Evolutionary conservation across 768 basidiomycete species (phyloP).

Genomic region (Lactarius akahatsu): DNA sequence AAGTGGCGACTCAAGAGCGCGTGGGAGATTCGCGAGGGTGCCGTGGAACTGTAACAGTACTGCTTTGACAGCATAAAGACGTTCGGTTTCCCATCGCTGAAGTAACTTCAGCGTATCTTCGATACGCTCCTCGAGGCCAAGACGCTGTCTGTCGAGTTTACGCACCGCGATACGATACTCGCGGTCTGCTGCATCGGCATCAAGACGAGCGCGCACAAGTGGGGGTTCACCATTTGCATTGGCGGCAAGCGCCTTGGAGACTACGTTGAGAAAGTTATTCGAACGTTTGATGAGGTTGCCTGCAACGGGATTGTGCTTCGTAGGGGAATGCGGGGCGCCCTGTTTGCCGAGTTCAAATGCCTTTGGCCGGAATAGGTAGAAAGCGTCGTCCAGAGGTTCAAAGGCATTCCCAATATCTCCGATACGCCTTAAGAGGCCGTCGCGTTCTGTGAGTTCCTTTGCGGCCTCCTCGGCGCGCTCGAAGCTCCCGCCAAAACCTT

Average conservation of each 20-base stretch:
- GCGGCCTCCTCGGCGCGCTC: constrained; percentile 79
- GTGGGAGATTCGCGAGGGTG: constrained; percentile 69
- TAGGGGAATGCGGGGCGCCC: constrained; percentile 34
- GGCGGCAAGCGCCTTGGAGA: constrained; percentile 64
- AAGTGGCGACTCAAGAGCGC: constrained; percentile 59
- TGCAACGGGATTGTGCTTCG: constrained; percentile 41
- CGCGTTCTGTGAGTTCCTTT: constrained; percentile 51
- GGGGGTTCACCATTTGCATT: constrained; percentile 57
- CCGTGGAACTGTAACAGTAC: constrained; percentile 89
- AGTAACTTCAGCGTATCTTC: constrained; percentile 78
- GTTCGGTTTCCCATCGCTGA: constrained; percentile 84
- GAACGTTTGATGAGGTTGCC: constrained; percentile 70
- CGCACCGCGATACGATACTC: constrained; percentile 78
- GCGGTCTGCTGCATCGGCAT: constrained; percentile 80
- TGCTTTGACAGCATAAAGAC: constrained; percentile 81
- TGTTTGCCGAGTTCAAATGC: constrained; percentile 60
- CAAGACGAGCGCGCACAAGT: constrained; percentile 66
- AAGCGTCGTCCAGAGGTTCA: constrained; percentile 74
- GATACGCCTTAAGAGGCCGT: constrained; percentile 62
- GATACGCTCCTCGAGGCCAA: constrained; percentile 80
- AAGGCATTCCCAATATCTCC: constrained; percentile 84
- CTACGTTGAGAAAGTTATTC: constrained; percentile 63
- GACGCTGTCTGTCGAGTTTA: constrained; percentile 79
- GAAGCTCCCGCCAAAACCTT: constrained; percentile 72
- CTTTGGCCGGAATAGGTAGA: constrained; percentile 82